Base-by-base conservation (phyloP, 228 moss, liverwort and hornwort genomes). In the Sphagnum magellanicum region DNA sequence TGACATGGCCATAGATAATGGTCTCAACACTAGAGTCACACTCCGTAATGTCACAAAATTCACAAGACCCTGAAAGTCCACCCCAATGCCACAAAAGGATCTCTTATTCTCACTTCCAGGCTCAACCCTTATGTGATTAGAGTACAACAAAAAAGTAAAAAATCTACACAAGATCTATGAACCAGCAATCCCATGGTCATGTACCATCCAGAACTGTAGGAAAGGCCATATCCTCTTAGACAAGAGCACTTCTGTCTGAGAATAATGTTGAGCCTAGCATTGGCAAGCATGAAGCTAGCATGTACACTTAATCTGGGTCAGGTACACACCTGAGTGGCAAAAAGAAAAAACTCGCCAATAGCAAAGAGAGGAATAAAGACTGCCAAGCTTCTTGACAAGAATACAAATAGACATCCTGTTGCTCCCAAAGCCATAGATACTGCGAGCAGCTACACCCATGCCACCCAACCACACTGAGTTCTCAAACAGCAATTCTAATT, bases 1-100 rank as follows among this genome's bases (percentile, higher is more conserved):
- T 51, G 87, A 93, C 59, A 93, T 81, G 50, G 93, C 93, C 80
- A 93, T 87, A 6, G 93, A 89, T 63, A 91, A 77, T 63, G 93
- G 87, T 74, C 89, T 78, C 71, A 81, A 58, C 59, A 59, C 71
- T 14, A 89, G 87, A 14, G 73, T 80, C 52, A 93, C 93, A 65
- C 89, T 89, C 48, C 77, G 80, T 69, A 93, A 79, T 10, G 89
- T 87, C 51, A 86, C 81, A 53, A 89, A 80, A 70, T 91, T 93
- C 53, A 89, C 93, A 67, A 91, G 93, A 52, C 91, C 93, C 85
- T 84, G 78, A 68, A 74, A 72, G 53, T 10, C 68, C 67, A 32
- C 5, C 6, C 50, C 51, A 11, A 55, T 12, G 12, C 55, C 55
- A 55, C 12, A 55, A 8, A 55, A 8, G 8, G 12, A 55, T 8